phyloP scores from a whole-genome alignment of 305 asterid genomes.

The Fraxinus ornus region DNA sequence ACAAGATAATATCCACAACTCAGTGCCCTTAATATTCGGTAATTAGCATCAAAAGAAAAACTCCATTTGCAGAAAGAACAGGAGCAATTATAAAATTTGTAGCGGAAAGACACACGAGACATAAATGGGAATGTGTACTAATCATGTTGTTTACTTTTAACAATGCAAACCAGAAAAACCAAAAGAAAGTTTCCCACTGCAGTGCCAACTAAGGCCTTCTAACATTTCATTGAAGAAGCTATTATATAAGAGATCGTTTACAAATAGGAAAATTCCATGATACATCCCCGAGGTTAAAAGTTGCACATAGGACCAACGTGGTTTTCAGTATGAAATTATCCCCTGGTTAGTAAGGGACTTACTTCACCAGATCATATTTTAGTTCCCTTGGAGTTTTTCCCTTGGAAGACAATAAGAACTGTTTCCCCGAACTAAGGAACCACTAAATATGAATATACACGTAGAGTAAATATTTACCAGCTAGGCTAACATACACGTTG shows the following conservation, averaged over 20 bases:
- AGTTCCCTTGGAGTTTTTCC: not conserved
- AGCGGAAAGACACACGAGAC: not conserved
- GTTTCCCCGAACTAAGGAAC: too few species aligned
- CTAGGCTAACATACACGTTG: not conserved
- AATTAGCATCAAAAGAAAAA: not conserved
- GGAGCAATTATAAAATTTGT: not conserved
- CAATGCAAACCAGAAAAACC: not conserved
- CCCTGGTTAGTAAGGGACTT: not conserved
- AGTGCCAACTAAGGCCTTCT: not conserved
- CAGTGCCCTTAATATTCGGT: not conserved
- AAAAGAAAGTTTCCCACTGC: not conserved
- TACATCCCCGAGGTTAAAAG: not conserved
- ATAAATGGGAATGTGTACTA: not conserved
- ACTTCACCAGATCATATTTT: not conserved
- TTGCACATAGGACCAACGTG: not conserved
- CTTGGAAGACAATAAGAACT: too few species aligned
- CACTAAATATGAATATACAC: too few species aligned
- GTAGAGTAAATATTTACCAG: not conserved
- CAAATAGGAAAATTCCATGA: not conserved
- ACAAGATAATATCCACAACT: not conserved
- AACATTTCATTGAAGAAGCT: not conserved
- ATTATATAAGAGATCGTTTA: not conserved
- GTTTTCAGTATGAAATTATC: not conserved
- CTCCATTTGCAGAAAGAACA: not conserved
- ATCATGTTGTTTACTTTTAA: not conserved